phyloP scores from a whole-genome alignment of 441 rosid genomes.

The Adansonia gregorii region DNA sequence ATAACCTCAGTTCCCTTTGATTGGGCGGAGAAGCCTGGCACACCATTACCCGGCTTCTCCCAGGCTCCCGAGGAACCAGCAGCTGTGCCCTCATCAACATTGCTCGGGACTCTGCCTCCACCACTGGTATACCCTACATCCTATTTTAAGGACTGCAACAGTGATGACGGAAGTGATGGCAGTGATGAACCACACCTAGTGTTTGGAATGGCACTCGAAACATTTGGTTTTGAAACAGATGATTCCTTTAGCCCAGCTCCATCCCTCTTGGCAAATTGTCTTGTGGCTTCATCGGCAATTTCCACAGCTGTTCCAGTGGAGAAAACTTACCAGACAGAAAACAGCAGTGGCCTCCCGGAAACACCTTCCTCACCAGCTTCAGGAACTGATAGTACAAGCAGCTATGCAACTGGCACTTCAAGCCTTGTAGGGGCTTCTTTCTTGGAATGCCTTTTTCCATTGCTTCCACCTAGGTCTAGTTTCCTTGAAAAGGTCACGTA shows the following conservation, averaged over 20 bases:
- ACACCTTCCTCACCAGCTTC: constrained; percentile 59
- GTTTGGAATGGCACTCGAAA: constrained; percentile 35
- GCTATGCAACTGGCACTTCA: constrained; percentile 65
- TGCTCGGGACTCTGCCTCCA: constrained; percentile 29
- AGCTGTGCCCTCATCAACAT: constrained; percentile 28
- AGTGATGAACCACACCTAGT: constrained; percentile 26
- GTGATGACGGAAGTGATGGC: not conserved
- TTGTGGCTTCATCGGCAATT: constrained; percentile 37
- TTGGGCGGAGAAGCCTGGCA: constrained; percentile 83
- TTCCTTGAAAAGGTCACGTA: constrained; percentile 40
- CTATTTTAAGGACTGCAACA: not conserved
- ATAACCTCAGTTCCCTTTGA: constrained; percentile 67
- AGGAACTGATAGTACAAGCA: constrained; percentile 66
- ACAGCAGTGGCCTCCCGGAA: constrained; percentile 34
- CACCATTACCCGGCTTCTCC: constrained; percentile 49
- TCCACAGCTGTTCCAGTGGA: constrained; percentile 50
- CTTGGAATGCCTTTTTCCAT: constrained; percentile 83
- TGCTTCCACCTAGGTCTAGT: constrained; percentile 52
- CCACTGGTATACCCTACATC: constrained; percentile 36
- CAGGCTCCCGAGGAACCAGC: constrained; percentile 29
- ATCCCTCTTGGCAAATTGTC: constrained; percentile 52
- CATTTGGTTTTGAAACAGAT: constrained; percentile 46
- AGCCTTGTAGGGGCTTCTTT: constrained; percentile 70
- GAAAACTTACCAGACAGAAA: constrained; percentile 23
- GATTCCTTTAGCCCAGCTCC: constrained; percentile 58